Evolutionary conservation across 2,329 filamentous ascomycete genomes (phyloP).

Genomic region (Penicillium sp.): DNA sequence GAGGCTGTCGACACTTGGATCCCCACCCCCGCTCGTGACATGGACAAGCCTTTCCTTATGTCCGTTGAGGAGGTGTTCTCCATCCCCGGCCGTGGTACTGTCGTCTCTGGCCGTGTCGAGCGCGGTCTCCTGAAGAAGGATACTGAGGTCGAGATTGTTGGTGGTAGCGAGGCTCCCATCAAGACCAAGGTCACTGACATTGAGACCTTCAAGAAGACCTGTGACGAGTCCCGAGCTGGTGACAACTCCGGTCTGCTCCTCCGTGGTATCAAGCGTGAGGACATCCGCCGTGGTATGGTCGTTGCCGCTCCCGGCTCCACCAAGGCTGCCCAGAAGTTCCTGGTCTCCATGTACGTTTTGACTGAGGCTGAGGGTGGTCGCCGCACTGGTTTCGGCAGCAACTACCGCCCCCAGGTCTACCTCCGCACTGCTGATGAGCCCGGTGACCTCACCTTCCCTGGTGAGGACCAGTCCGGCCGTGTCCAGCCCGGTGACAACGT

Average conservation of each 20-base stretch:
- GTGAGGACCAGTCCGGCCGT: conserved; percentile 75
- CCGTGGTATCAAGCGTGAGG: conserved; percentile 93
- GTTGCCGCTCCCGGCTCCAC: conserved; percentile 77
- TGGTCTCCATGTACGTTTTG: conserved; percentile 94
- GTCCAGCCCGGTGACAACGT: conserved; percentile 99
- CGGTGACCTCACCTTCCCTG: conserved; percentile 81
- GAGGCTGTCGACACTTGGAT: conserved; percentile 93
- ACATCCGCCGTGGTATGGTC: conserved; percentile 93
- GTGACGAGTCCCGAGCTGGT: conserved; percentile 91
- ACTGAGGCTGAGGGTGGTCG: conserved; percentile 98
- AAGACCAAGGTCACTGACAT: conserved; percentile 99
- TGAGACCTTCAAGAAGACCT: conserved; percentile 99
- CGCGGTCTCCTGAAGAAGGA: conserved; percentile 93
- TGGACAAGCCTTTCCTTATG: conserved; percentile 99
- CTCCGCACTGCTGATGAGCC: conserved; percentile 82
- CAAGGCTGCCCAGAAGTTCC: conserved; percentile 87
- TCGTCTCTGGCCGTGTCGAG: conserved; percentile 95
- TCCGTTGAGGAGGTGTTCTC: conserved; percentile 93
- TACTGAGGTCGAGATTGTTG: conserved; percentile 89
- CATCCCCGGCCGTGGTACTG: conserved; percentile 90
- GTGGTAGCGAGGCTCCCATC: conserved; percentile 77
- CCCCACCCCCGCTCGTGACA: conserved; percentile 87
- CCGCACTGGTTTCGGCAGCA: conserved; percentile 90
- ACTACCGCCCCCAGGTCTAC: conserved; percentile 97
- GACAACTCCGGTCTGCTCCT: conserved; percentile 98